Evolutionary conservation across 2,329 filamentous ascomycete genomes (phyloP), one percentile per base, ranked within the genome.

Genomic region (Penicillium sp.): DNA sequence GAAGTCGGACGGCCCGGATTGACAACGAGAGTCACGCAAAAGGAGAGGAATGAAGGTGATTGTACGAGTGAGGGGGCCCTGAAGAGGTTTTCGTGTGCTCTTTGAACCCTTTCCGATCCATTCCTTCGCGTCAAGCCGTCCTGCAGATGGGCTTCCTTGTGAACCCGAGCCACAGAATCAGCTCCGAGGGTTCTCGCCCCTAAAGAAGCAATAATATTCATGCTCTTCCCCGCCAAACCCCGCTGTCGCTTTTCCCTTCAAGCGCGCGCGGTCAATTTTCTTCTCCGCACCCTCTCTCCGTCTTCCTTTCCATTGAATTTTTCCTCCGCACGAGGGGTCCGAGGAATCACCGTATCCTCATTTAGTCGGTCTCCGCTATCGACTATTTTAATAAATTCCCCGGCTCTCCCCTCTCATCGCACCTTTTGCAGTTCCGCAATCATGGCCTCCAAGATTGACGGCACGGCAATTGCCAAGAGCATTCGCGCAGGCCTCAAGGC

Each of bases 391-490:
- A 58, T 61, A 59, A 58, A 46, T 48, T 57, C 46, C 49, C 47
- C 48, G 53, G 51, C 58, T 48, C 55, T 51, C 55, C 50, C 58
- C 56, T 52, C 55, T 52, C 61, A 51, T 52, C 70, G 70, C 50
- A 63, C 51, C 34, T 83, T 86, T 69, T 80, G 79, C 59, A 78
- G 71, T 64, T 85, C 83, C 76, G 81, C 77, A 71, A 97, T 97
- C 92, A 85, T 86, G 66, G 93, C 91, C 64, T 85, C 83, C 67
- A 96, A 92, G 81, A 94, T 99, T 69, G 94, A 99, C 80, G 94
- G 94, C 80, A 96, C 88, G 52, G 91, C 91, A 73, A 92, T 97
- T 79, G 94, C 94, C 66, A 95, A 93, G 81, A 84, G 81, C 72
- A 96, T 97, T 72, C 88, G 94, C 58, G 90, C 92, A 79, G 83